phyloP scores from a whole-genome alignment of 2,329 filamentous ascomycete species.

The Xylariales sp. region DNA sequence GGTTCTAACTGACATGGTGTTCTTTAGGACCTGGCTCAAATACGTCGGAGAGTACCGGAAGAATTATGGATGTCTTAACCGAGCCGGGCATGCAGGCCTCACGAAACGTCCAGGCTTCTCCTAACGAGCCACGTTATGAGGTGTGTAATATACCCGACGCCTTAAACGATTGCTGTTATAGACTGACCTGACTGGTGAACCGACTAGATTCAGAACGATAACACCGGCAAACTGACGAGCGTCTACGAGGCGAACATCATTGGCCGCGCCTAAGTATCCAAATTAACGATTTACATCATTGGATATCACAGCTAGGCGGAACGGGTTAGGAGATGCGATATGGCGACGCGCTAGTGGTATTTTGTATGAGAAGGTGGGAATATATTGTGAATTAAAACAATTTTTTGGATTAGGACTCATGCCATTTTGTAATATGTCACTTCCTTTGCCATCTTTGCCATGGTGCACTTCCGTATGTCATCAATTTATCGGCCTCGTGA shows the following conservation, averaged over 20 bases:
- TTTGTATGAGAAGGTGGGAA: too few species aligned
- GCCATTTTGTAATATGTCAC: too few species aligned
- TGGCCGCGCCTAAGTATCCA: constrained; percentile 34
- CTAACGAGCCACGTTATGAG: constrained; percentile 44
- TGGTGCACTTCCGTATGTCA: too few species aligned
- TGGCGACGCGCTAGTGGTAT: too few species aligned
- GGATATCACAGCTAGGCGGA: neutral
- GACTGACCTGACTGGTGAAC: neutral
- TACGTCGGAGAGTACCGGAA: constrained; percentile 45
- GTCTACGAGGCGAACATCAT: constrained; percentile 47
- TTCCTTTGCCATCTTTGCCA: too few species aligned
- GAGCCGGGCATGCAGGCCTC: constrained; percentile 45
- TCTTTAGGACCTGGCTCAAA: constrained; percentile 42
- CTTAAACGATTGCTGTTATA: neutral
- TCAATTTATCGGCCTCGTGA: too few species aligned
- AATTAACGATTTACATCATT: neutral
- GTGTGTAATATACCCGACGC: constrained; percentile 27
- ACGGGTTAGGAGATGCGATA: neutral
- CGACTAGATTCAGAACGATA: constrained; percentile 45
- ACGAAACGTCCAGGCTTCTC: constrained; percentile 43
- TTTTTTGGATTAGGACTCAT: too few species aligned
- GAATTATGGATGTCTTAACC: constrained; percentile 43
- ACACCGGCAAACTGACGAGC: constrained; percentile 44
- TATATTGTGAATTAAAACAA: too few species aligned
- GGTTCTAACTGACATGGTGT: neutral